Conservation (phyloP, 2,329 filamentous ascomycete genomes). For the Nemania sp. region DNA sequence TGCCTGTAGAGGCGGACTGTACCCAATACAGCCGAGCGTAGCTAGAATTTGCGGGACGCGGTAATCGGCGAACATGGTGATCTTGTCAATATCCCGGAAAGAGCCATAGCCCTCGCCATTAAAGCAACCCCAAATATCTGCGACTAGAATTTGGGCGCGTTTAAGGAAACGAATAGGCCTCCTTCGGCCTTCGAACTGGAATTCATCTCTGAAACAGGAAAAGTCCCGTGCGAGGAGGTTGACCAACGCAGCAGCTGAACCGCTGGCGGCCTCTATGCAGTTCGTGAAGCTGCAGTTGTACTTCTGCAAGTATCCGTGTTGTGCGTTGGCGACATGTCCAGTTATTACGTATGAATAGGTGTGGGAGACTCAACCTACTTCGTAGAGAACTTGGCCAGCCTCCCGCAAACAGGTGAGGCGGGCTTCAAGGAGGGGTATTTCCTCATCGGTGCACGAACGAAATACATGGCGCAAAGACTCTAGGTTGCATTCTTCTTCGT, state of each 20-base stretch:
- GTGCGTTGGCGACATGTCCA: slow-evolving; percentile 34
- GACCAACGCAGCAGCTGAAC: slow-evolving; percentile 86
- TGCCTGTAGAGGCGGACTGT: slow-evolving; percentile 81
- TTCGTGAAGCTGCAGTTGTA: slow-evolving; percentile 81
- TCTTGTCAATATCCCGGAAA: slow-evolving; percentile 91
- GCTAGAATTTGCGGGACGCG: slow-evolving; percentile 94
- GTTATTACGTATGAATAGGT: slow-evolving; percentile 28
- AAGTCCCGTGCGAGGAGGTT: slow-evolving; percentile 88
- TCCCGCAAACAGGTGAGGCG: slow-evolving; percentile 84
- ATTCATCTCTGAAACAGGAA: slow-evolving; percentile 86
- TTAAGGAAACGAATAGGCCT: slow-evolving; percentile 85
- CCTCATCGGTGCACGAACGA: slow-evolving; percentile 84
- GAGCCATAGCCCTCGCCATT: slow-evolving; percentile 81
- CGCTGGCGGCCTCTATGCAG: slow-evolving; percentile 78
- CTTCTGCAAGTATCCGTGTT: slow-evolving; percentile 62
- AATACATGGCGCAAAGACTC: slow-evolving; percentile 82
- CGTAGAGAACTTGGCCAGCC: slow-evolving; percentile 81
- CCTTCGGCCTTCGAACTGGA: slow-evolving; percentile 76
- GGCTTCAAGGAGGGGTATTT: slow-evolving; percentile 85
- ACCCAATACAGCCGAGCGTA: slow-evolving; percentile 82
- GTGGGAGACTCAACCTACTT: slow-evolving; percentile 63
- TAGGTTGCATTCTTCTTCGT: slow-evolving; percentile 80
- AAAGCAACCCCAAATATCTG: slow-evolving; percentile 97
- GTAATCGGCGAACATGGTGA: slow-evolving; percentile 99
- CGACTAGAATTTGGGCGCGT: slow-evolving; percentile 94